Evolutionary conservation across 2,329 filamentous ascomycete genomes (phyloP).

Genomic region (Alternaria postmessia): DNA sequence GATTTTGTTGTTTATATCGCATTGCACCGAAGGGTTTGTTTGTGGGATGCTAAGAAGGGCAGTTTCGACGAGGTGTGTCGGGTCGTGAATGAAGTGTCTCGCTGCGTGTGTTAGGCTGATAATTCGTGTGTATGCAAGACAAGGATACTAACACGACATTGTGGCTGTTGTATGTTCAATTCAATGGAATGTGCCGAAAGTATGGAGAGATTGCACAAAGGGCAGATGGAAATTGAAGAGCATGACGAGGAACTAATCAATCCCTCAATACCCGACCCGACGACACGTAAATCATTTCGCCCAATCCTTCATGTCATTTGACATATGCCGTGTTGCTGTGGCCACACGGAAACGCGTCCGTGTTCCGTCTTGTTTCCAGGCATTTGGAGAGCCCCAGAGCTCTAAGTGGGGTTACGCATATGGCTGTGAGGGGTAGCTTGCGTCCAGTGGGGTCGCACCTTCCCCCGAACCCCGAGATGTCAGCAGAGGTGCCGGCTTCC

Average conservation of each 20-base stretch:
- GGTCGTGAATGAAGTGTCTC: constrained; percentile 92
- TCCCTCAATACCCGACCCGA: constrained; percentile 7
- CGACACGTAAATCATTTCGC: constrained; percentile 1
- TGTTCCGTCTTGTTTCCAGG: constrained; percentile 1
- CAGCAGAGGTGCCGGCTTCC: constrained; percentile 9
- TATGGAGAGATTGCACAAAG: not conserved
- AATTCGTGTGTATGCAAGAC: not conserved
- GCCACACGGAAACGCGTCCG: constrained; percentile 10
- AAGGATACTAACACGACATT: constrained; percentile 14
- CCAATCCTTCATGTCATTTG: constrained; percentile 11
- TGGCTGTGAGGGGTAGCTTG: constrained; percentile 15
- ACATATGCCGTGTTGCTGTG: constrained; percentile 7
- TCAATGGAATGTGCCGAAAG: not conserved
- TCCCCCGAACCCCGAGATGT: constrained; percentile 8
- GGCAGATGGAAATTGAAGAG: not conserved
- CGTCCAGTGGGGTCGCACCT: constrained; percentile 10
- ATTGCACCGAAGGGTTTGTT: constrained; percentile 82
- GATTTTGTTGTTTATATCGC: constrained; percentile 83
- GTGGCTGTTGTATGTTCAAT: not conserved
- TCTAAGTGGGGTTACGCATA: constrained; percentile 9
- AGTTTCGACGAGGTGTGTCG: constrained; percentile 77
- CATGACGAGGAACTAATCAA: not conserved
- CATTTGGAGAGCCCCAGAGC: constrained; percentile 2
- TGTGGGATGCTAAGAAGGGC: constrained; percentile 80
- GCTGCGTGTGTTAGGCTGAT: constrained; percentile 31